Evolutionary conservation across 768 basidiomycete species (phyloP).

Genomic region (Xanthoconium purpureum): DNA sequence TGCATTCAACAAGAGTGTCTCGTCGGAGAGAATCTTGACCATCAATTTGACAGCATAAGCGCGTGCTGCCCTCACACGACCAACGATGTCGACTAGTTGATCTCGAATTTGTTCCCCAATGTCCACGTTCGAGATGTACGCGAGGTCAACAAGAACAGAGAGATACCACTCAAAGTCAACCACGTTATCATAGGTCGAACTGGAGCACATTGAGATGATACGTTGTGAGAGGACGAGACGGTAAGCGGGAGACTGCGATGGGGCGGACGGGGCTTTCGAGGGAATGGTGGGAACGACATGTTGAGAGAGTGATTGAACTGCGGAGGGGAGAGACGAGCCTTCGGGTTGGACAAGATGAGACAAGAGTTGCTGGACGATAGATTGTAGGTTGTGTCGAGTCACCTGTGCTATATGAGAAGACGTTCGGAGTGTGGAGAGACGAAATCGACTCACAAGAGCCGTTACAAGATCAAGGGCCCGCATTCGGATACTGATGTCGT

Average conservation of each 20-base stretch:
- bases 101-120: constrained; percentile 77
- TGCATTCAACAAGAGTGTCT: constrained; percentile 64
- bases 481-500: constrained; percentile 95
- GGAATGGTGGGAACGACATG: constrained; percentile 45
- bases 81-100: constrained; percentile 83
- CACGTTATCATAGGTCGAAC: constrained; percentile 81
- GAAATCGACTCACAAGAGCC: constrained; percentile 66
- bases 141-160: constrained; percentile 88
- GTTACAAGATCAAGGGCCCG: constrained; percentile 91
- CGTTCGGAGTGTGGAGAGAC: neutral
- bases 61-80: constrained; percentile 73
- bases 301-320: constrained; percentile 50
- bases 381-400: constrained; percentile 78
- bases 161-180: constrained; percentile 97
- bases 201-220: constrained; percentile 84
- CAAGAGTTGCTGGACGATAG: constrained; percentile 85
- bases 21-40: constrained; percentile 78
- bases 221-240: constrained; percentile 77
- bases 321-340: constrained; percentile 51
- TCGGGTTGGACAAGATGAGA: constrained; percentile 75
- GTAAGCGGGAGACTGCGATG: constrained; percentile 79
- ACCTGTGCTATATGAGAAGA: constrained; percentile 47
- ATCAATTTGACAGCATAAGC: constrained; percentile 81
- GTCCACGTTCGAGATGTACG: constrained; percentile 80
- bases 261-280: constrained; percentile 39